Evolutionary conservation across 148 eudicot species (phyloP), one percentile per base, ranked within the genome.

Genomic region (Arctostaphylos glauca): DNA sequence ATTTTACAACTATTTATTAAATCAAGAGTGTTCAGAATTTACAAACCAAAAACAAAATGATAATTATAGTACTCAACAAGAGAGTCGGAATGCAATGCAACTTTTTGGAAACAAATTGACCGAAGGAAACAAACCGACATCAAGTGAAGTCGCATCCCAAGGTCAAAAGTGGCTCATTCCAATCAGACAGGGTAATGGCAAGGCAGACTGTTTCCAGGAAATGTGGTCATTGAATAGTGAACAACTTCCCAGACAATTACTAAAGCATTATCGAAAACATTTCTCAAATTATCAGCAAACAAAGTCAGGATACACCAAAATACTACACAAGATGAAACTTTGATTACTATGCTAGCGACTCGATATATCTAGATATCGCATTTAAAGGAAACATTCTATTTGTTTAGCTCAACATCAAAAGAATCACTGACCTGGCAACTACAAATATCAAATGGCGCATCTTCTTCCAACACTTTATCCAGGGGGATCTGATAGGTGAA

Each of bases 361-460:
- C 38, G 38, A 31, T 31, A 31, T 31, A 31, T 31, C 38, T 31
- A 31, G 38, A 31, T 31, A 31, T 31, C 38, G 0, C 38, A 31
- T 31, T 31, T 31, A 31, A 31, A 31, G 38, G 38, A 31, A 31
- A 31, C 38, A 44, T 44, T 44, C 53, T 53, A 38, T 73, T 55
- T 15, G 53, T 46, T 9, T 16, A 44, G 2, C 21, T 56, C 67
- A 81, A 54, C 23, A n/a, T 19, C 56, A 23, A 55, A 16, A 50
- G 16, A 76, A 25, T 44, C 73, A 85, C 87, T 80, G 38, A 94
- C 99, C 97, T 96, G 99, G 87, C 99, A 96, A 87, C 99, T 96
- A 84, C 95, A 91, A 53, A 96, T 74, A 87, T 96, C 99, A 86
- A 96, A 96, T 25, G 99, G 98, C 19, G 92, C 97, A 88, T 96